These are phyloP conservation scores for Penicillium thymicola DNA, from an alignment of 2,329 filamentous ascomycete species.

Conservation along the genomic window DNA sequence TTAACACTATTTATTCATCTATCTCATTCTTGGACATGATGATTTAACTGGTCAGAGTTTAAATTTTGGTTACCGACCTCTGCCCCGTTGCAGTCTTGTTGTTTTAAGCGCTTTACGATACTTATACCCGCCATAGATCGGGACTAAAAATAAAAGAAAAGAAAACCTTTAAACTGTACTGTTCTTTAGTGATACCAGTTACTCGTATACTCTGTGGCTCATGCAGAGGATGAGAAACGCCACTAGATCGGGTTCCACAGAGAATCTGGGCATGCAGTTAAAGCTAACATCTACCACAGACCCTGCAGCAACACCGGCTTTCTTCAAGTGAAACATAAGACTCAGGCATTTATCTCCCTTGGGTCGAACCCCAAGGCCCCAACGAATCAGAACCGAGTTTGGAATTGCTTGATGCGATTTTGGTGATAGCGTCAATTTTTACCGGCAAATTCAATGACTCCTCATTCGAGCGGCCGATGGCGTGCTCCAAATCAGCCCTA, in stretches of 20 bases:
- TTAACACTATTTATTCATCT: conserved; percentile 1
- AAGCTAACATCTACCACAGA: neutral
- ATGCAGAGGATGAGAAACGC: neutral
- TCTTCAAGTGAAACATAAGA: neutral
- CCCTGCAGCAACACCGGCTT: neutral
- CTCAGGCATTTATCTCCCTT: neutral
- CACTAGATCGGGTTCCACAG: neutral
- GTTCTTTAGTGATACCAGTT: neutral
- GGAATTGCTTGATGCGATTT: neutral
- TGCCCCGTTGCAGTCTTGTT: conserved; percentile 3
- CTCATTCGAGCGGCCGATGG: conserved; percentile 1
- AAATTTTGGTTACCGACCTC: conserved; percentile 1
- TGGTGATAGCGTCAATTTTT: neutral
- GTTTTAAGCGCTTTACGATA: conserved; percentile 10
- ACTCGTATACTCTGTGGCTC: neutral
- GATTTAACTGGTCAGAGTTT: conserved; percentile 4
- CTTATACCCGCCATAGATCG: conserved; percentile 6
- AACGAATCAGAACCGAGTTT: neutral
- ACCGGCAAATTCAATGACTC: neutral
- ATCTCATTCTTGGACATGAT: conserved; percentile 9
- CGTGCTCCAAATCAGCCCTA: neutral
- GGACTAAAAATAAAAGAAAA: conserved; percentile 10
- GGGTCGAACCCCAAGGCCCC: neutral
- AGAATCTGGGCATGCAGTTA: neutral
- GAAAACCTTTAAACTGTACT: conserved; percentile 5